Percentiles rank a stretch among this genome's conserved stretches.
Conservation (phyloP, 2,329 filamentous ascomycete genomes). For the Diaporthe humulicola region DNA sequence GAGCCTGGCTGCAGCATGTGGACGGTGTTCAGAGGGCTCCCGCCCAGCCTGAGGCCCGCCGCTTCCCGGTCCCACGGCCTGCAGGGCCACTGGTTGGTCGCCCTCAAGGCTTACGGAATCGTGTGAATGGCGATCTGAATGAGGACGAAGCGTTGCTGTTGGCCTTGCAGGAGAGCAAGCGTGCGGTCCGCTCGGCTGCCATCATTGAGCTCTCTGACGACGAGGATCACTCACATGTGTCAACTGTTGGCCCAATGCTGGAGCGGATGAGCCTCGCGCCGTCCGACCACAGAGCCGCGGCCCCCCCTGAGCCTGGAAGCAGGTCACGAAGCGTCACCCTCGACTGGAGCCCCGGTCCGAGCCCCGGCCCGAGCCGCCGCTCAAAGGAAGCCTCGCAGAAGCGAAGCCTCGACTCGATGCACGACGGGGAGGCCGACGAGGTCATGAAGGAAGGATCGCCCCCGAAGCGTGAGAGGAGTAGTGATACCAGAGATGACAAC, state of each 20-base stretch:
- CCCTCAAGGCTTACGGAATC: slow-evolving; percentile 35
- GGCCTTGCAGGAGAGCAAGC: slow-evolving; percentile 21
- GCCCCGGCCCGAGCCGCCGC: background rate
- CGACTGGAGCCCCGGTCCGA: slow-evolving; percentile 13
- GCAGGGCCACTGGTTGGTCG: too few species aligned
- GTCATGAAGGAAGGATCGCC: background rate
- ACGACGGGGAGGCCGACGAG: background rate
- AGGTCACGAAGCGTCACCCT: slow-evolving; percentile 3
- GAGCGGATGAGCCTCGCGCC: slow-evolving; percentile 23
- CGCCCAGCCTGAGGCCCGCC: background rate
- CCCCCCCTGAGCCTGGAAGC: background rate
- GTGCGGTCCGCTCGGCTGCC: too few species aligned
- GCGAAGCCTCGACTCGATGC: slow-evolving; percentile 14
- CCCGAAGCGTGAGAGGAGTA: slow-evolving; percentile 9
- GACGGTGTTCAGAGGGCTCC: slow-evolving; percentile 52
- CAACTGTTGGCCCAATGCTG: background rate
- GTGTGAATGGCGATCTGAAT: slow-evolving; percentile 54
- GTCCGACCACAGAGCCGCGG: background rate
- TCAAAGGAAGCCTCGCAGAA: background rate
- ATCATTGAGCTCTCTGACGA: slow-evolving; percentile 1
- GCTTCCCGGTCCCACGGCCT: background rate
- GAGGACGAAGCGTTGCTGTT: slow-evolving; percentile 53
- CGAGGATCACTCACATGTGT: background rate
- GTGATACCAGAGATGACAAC: too few species aligned
- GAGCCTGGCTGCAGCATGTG: slow-evolving; percentile 57